These are phyloP conservation scores for Annulohypoxylon nitens DNA, from an alignment of 495 filamentous ascomycete species.

Conservation along the genomic window DNA sequence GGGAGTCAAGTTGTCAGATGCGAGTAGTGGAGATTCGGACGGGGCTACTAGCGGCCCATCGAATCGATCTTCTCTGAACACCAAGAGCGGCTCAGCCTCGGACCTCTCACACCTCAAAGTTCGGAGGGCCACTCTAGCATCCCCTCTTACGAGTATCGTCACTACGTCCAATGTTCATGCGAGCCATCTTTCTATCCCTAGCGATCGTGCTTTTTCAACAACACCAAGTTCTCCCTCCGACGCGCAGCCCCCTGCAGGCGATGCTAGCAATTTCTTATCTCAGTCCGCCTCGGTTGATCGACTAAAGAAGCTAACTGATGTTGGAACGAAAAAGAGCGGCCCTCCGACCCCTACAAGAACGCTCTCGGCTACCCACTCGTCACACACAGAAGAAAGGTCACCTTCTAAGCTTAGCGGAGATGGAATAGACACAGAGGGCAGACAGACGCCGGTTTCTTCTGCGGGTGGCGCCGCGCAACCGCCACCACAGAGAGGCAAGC, in stretches of 20 bases:
- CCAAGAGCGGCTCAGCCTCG: constrained; percentile 55
- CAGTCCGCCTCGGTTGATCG: constrained; percentile 72
- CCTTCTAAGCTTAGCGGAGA: constrained; percentile 56
- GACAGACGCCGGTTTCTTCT: constrained; percentile 57
- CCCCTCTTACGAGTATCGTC: constrained; percentile 75
- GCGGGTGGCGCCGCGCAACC: constrained; percentile 66
- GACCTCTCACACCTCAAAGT: constrained; percentile 56
- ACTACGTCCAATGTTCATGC: constrained; percentile 75
- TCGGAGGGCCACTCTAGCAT: constrained; percentile 64
- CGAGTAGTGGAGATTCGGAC: constrained; percentile 60
- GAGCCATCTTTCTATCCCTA: constrained; percentile 81
- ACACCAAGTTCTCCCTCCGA: constrained; percentile 68
- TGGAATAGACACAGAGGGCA: constrained; percentile 56
- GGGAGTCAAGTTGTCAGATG: constrained; percentile 60
- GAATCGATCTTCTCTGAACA: constrained; percentile 53
- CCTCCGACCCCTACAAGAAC: constrained; percentile 88
- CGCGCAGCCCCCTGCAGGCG: constrained; percentile 59
- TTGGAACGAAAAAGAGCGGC: constrained; percentile 84
- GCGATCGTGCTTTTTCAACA: constrained; percentile 67
- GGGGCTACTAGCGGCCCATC: constrained; percentile 41
- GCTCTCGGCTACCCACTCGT: constrained; percentile 69
- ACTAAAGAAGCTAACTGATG: constrained; percentile 89
- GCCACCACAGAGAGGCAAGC: constrained; percentile 85
- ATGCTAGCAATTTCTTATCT: constrained; percentile 66
- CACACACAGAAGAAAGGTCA: constrained; percentile 56